Conservation (phyloP, 345 rosid species). For the Corchorus olitorius region DNA sequence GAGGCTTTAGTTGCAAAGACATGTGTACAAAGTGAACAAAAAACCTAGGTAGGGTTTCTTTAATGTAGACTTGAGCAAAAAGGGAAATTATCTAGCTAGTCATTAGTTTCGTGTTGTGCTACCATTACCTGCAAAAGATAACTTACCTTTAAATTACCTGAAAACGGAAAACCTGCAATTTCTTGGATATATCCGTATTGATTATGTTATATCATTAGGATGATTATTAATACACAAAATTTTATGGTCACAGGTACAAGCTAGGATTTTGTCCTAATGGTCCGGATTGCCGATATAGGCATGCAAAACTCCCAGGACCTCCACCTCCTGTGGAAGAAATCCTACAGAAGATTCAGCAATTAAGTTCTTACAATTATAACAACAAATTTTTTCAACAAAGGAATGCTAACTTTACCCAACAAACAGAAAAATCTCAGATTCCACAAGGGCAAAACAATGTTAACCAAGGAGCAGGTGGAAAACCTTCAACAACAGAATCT, state of each 20-base stretch:
- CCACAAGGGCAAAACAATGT: conserved; percentile 46
- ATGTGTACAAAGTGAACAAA: neutral
- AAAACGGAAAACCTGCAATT: neutral
- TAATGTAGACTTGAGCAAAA: neutral
- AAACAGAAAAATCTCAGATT: conserved; percentile 62
- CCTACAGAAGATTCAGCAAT: conserved; percentile 92
- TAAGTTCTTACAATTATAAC: conserved; percentile 65
- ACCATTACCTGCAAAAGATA: neutral
- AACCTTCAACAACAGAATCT: conserved; percentile 49
- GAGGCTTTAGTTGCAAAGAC: neutral
- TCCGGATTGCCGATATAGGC: conserved; percentile 94
- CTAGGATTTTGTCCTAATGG: conserved; percentile 99
- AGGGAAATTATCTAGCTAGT: neutral
- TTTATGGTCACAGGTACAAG: conserved; percentile 71
- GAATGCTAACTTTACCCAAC: conserved; percentile 54
- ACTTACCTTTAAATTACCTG: neutral
- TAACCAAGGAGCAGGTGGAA: conserved; percentile 49
- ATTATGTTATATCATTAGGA: neutral
- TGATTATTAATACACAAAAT: neutral
- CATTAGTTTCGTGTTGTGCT: neutral
- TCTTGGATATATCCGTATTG: neutral
- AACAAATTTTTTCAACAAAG: conserved; percentile 77
- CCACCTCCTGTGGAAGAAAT: conserved; percentile 96
- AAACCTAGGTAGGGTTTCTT: neutral
- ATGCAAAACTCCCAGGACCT: conserved; percentile 91